Evolutionary conservation across 2,329 filamentous ascomycete species (phyloP), one percentile per base, ranked within the genome.

Genomic region (Sphaerostilbella broomeana): DNA sequence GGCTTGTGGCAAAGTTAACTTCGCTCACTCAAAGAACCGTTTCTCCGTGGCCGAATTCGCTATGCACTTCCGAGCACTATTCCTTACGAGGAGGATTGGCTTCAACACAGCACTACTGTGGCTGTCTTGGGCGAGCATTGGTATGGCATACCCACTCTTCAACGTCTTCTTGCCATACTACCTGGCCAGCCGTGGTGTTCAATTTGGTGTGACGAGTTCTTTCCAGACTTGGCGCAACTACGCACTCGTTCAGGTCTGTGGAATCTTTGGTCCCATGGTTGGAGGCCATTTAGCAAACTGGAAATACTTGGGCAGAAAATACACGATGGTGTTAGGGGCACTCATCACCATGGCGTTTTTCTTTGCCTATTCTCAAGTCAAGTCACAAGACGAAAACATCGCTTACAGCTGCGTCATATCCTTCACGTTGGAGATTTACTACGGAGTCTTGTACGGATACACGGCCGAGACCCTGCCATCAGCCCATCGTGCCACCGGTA

Each of bases 61-160:
- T 2, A 50, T 69, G 15, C 80, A 85, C 51, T 50, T 84, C 17
- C 62, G 65, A 11, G 79, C 79, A 3, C 67, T 85, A 1, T 84
- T 79, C 47, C 60, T 64, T 0, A 82, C 79, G 0, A 69, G 56
- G 34, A 68, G 65, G 39, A 72, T 83, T 27, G 75, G 60, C 1
- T 51, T 77, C 2, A 77, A 72, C 0, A 84, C 79, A 0, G 49
- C 62, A 0, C 57, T 84, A 35, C 75, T 84, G 46, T 82, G 77
- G 75, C 53, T 79, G 6, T 78, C 73, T 1, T 85, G 81, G 81
- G 65, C 72, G 0, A 57, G 79, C 4, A 79, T 82, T 31, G 79
- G 79, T 2, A 67, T 84, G 0, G 79, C 77, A 1, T 84, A 83
- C 50, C 80, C 81, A 0, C 64, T 85, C 0, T 85, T 80, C 60